Base-by-base conservation (phyloP, 768 basidiomycete species). In the Vararia minispora region DNA sequence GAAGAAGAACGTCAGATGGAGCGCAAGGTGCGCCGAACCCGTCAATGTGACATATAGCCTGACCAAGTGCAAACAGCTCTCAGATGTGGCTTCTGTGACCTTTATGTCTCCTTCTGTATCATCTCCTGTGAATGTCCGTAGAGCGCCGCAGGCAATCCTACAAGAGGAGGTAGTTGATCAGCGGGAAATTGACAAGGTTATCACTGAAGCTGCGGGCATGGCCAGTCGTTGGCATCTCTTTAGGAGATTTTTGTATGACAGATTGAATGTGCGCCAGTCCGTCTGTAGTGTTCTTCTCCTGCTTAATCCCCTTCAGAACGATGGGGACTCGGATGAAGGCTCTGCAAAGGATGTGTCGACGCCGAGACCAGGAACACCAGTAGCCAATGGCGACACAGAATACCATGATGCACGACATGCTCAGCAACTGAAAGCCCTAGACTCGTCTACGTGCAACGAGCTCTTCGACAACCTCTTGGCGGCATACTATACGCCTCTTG, bases 211-310 rank as follows among this genome's bases (percentile, higher is more conserved):
- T 7, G 77, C 90, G 11, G 82, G 81, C 3, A 90, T 99, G 76
- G 78, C 84, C 24, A 79, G 91, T 17, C 68, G 94, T 38, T 99
- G 94, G 94, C 76, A 75, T 46, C 57, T 98, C 45, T 92, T 97
- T 61, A 72, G 79, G 37, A 81, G 85, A 40, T 99, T 97, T 56
- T 65, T 97, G 13, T 65, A 75, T 23, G 83, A 85, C 35, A 70
- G 81, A 23, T 57, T 91, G 7, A 68, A 66, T 57, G 91, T 81
- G 49, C 44, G 65, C 41, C 8, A 16, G 24, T 34, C 30, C 24
- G 16, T 30, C n/a, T 11, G n/a, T 35, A 13, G 10, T 23, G 23
- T 2, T 35, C 13, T n/a, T 25, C 2, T 16, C 22, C 18, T 20
- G 13, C 6, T 33, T 11, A 8, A 9, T 20, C 13, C 22, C 32